Evolutionary conservation across 768 basidiomycete species (phyloP).

Genomic region (Termitomyces titanicus): DNA sequence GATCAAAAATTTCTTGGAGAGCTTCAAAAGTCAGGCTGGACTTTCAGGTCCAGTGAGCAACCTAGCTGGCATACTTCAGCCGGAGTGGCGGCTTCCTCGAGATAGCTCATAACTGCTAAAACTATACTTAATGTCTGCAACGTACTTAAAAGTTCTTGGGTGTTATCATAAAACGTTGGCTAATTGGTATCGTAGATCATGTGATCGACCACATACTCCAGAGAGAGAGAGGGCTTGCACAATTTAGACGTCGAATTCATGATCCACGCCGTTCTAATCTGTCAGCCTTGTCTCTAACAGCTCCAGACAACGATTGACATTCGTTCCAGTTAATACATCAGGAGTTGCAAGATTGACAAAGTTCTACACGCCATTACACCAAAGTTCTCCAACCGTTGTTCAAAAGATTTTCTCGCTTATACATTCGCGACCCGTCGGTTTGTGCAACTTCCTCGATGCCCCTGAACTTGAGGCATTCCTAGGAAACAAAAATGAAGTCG

Average conservation of each 20-base stretch:
- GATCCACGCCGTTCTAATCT: constrained; percentile 87
- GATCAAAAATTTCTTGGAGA: constrained; percentile 96
- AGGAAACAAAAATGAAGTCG: constrained; percentile 47
- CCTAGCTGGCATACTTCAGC: constrained; percentile 79
- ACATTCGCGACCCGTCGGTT: constrained; percentile 69
- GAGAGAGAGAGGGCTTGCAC: too few relatives aligned
- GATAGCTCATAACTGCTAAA: constrained; percentile 42
- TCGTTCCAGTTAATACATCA: constrained; percentile 79
- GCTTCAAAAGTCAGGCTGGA: constrained; percentile 90
- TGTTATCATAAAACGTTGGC: too few relatives aligned
- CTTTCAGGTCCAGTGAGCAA: constrained; percentile 89
- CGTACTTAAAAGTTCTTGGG: too few relatives aligned
- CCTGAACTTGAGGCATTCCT: constrained; percentile 79
- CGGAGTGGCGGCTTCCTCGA: constrained; percentile 70
- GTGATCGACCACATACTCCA: background rate
- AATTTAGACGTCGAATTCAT: constrained; percentile 30
- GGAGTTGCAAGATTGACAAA: constrained; percentile 83
- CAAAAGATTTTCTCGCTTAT: constrained; percentile 91
- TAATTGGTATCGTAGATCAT: constrained; percentile 37
- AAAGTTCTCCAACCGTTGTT: constrained; percentile 64
- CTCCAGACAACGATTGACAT: constrained; percentile 2
- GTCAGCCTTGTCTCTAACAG: constrained; percentile 37
- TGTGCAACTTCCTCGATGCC: constrained; percentile 97
- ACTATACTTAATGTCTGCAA: too few relatives aligned
- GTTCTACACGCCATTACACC: constrained; percentile 82